Percentiles rank a stretch among this genome's conserved stretches.
phyloP scores from a whole-genome alignment of 768 basidiomycete genomes.

The Pholiota microspora region DNA sequence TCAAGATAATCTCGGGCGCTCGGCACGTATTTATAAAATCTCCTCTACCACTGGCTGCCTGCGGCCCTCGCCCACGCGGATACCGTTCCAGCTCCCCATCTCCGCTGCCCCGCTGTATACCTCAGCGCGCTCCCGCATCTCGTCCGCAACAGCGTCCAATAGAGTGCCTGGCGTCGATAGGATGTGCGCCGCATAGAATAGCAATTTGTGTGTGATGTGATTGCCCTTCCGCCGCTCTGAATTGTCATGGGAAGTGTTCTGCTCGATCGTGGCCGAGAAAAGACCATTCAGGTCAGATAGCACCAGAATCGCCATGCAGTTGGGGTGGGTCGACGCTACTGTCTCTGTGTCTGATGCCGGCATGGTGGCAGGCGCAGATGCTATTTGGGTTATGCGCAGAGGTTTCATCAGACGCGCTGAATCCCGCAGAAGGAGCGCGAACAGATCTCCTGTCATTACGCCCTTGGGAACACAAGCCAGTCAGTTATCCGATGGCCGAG shows the following conservation, averaged over 20 bases:
- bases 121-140: constrained; percentile 25
- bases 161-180: constrained; percentile 43
- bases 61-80: not conserved
- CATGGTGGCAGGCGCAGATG: constrained; percentile 10
- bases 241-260: not conserved
- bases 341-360: constrained; percentile 16
- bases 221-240: constrained; percentile 18
- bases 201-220: constrained; percentile 57
- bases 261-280: constrained; percentile 26
- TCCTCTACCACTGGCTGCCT: not conserved
- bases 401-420: constrained; percentile 52
- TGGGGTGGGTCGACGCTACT: constrained; percentile 35
- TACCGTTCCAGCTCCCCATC: not conserved
- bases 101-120: constrained; percentile 2
- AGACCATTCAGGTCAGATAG: constrained; percentile 54
- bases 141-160: constrained; percentile 35
- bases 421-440: constrained; percentile 58
- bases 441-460: constrained; percentile 36
- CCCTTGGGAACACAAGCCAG: constrained; percentile 25
- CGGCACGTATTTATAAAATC: not conserved
- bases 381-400: constrained; percentile 29
- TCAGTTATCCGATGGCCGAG: constrained; percentile 5
- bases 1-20: constrained; percentile 9
- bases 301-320: constrained; percentile 39
- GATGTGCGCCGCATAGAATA: constrained; percentile 68